Base-by-base conservation (phyloP, 331 rosid genomes). In the Acacia concinna region DNA sequence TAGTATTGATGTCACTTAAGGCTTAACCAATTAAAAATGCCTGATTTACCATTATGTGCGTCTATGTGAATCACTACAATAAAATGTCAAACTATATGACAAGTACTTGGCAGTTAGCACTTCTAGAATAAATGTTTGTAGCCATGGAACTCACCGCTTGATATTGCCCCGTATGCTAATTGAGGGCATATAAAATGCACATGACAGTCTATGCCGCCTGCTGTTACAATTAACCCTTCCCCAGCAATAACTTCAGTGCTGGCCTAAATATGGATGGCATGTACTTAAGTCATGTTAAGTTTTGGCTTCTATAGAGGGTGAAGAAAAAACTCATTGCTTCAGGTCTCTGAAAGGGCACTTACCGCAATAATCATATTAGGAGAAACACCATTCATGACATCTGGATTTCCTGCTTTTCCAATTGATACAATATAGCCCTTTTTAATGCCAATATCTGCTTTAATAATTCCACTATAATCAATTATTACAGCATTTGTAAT, bases 401-500 rank as follows among this genome's bases (percentile, higher is more conserved):
- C 97, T 79, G 99, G 97, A 85, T 95, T 95, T 83, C 98, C 99
- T 34, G 98, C 81, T 86, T 95, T 95, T 83, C 97, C 99, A 71
- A 93, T 77, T 37, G 88, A 77, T 76, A 72, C 68, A 68, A 95
- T 90, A 40, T 12, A 69, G 56, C 91, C 89, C 66, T 86, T 85
- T 85, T 87, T 93, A 77, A 95, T 91, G 73, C 99, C 97, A 35
- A 95, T 87, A 86, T 95, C 99, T 47, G 99, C 92, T 82, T 91
- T 95, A 77, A 85, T 83, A 73, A 95, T 95, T 85, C 98, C 97
- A 18, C 87, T 79, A 74, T 91, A 91, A 86, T 95, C 99, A 76
- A 95, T 82, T n/a, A 95, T 78, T 76, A 95, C 86, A 31, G 93
- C 96, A 84, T 90, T 93, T 78, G 99, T 93, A 83, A 93, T 89